Conservation (phyloP, 495 filamentous ascomycete species). For the Tuber calosporum region DNA sequence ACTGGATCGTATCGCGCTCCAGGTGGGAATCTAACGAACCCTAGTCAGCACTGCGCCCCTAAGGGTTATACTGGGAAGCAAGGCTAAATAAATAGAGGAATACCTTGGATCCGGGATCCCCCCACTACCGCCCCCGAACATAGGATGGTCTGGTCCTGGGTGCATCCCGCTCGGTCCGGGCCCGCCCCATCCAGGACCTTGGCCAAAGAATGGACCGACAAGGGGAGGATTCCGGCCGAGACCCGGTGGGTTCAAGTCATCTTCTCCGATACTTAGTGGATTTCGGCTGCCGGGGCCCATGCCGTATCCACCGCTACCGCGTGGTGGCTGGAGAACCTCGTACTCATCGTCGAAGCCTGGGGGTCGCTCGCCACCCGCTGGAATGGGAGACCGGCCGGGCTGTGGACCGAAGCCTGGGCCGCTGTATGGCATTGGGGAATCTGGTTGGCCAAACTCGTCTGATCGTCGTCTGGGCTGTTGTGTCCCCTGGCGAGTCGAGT, state of each 20-base stretch:
- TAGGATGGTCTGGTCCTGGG: conserved; percentile 85
- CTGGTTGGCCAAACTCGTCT: conserved; percentile 48
- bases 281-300: conserved; percentile 49
- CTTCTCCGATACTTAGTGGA: conserved; percentile 63
- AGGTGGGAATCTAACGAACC: conserved; percentile 48
- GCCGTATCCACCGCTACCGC: conserved; percentile 48
- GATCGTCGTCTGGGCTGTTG: conserved; percentile 36
- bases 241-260: conserved; percentile 82
- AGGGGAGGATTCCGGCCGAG: conserved; percentile 80
- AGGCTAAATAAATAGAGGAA: background rate
- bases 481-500: conserved; percentile 23
- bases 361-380: conserved; percentile 70
- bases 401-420: conserved; percentile 35
- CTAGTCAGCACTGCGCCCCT: conserved; percentile 8
- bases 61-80: background rate
- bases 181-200: conserved; percentile 46
- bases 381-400: conserved; percentile 52
- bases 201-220: conserved; percentile 53
- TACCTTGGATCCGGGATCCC: conserved; percentile 55
- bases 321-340: conserved; percentile 65
- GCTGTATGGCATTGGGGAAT: conserved; percentile 44
- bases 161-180: conserved; percentile 70
- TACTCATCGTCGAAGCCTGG: conserved; percentile 93
- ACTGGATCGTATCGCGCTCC: conserved; percentile 73
- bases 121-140: conserved; percentile 62